Evolutionary conservation across 2,329 filamentous ascomycete species (phyloP).

Genomic region (Scleromitrula shiraiana): DNA sequence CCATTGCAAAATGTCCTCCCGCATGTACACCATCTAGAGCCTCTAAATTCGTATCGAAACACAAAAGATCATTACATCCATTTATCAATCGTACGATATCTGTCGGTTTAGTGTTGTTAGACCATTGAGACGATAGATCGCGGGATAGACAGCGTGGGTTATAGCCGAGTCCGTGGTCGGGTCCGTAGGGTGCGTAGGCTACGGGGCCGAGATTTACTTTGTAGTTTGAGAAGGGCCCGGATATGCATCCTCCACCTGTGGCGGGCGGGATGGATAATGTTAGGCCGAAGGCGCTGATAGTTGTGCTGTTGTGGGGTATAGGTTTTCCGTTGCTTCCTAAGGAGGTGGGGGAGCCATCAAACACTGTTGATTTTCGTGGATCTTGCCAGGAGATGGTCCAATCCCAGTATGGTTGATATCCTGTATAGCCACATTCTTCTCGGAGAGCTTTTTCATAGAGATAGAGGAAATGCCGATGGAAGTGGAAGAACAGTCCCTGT

Average conservation of each 20-base stretch:
- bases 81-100: neutral
- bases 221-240: neutral
- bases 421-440: constrained; percentile 37
- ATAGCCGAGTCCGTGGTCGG: neutral
- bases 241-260: constrained; percentile 45
- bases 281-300: constrained; percentile 16
- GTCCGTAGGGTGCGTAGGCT: neutral
- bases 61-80: neutral
- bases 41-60: neutral
- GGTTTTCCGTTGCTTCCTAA: constrained; percentile 41
- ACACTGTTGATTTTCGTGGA: constrained; percentile 41
- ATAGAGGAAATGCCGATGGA: constrained; percentile 35
- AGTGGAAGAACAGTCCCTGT: constrained; percentile 11
- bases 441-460: constrained; percentile 37
- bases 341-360: constrained; percentile 45
- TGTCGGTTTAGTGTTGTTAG: neutral
- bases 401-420: constrained; percentile 30
- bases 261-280: constrained; percentile 36
- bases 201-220: constrained; percentile 2
- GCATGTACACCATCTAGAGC: constrained; percentile 1
- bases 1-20: constrained; percentile 2
- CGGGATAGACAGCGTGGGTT: constrained; percentile 3
- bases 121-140: neutral
- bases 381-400: constrained; percentile 24
- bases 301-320: constrained; percentile 25